These are phyloP conservation scores for Pseudohyphozyma bogoriensis DNA, from an alignment of 768 basidiomycete genomes.

Conservation along the genomic window DNA sequence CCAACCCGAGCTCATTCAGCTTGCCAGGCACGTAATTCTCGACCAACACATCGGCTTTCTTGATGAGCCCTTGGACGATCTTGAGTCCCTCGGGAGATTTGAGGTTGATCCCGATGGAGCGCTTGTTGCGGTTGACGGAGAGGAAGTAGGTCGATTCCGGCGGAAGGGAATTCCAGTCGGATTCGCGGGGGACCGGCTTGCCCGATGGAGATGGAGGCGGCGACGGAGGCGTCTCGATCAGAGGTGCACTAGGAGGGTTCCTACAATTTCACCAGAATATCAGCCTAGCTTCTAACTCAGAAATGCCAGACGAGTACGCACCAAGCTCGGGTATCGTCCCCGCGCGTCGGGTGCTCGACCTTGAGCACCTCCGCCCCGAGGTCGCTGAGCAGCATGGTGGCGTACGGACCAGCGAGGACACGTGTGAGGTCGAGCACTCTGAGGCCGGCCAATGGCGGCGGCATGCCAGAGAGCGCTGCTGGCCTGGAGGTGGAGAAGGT, in stretches of 20 bases:
- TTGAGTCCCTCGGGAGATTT: slow-evolving; percentile 66
- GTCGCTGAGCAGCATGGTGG: slow-evolving; percentile 75
- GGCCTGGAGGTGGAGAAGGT: too few relatives aligned
- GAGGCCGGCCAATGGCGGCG: slow-evolving; percentile 66
- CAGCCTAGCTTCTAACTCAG: not conserved
- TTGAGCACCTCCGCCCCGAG: slow-evolving; percentile 86
- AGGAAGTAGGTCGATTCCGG: slow-evolving; percentile 91
- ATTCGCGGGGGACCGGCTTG: too few relatives aligned
- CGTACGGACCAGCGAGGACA: slow-evolving; percentile 80
- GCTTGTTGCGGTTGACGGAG: slow-evolving; percentile 76
- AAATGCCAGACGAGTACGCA: not conserved
- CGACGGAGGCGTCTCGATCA: slow-evolving; percentile 28
- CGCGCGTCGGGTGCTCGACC: slow-evolving; percentile 59
- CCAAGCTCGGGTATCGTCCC: slow-evolving; percentile 72
- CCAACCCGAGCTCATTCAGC: slow-evolving; percentile 70
- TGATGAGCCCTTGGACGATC: slow-evolving; percentile 60
- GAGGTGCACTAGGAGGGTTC: slow-evolving; percentile 42
- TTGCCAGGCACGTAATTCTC: slow-evolving; percentile 47
- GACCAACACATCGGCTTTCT: slow-evolving; percentile 60
- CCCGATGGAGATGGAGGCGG: slow-evolving; percentile 29
- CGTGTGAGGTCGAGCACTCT: slow-evolving; percentile 81
- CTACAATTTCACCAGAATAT: slow-evolving; percentile 9
- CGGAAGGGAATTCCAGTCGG: slow-evolving; percentile 48
- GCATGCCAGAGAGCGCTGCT: slow-evolving; percentile 6
- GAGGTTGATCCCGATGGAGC: slow-evolving; percentile 80